phyloP scores from a whole-genome alignment of 768 basidiomycete genomes.

The Gymnopilus junonius region DNA sequence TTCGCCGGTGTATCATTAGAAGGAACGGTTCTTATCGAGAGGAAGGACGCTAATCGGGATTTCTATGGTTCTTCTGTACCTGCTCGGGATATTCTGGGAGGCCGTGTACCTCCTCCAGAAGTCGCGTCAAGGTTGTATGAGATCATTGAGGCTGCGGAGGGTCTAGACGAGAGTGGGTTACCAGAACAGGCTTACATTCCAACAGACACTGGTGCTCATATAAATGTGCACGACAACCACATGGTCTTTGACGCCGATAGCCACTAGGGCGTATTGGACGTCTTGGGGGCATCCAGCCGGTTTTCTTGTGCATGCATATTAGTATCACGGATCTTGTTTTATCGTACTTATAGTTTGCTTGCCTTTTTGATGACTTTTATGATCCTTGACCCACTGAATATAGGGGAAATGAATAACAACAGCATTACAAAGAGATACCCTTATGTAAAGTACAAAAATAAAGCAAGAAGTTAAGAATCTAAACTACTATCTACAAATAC shows the following conservation, averaged over 20 bases:
- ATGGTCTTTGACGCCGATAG: conserved; percentile 83
- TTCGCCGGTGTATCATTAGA: conserved; percentile 95
- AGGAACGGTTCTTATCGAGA: conserved; percentile 92
- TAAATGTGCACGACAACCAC: conserved; percentile 40
- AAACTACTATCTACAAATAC: conserved; percentile 50
- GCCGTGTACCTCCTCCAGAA: conserved; percentile 96
- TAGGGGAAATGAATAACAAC: background rate
- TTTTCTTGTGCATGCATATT: background rate
- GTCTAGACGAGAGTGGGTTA: conserved; percentile 82
- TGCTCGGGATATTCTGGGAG: conserved; percentile 88
- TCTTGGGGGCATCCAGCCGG: background rate
- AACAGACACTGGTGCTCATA: conserved; percentile 59
- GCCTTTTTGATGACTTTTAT: background rate
- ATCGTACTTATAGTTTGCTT: background rate
- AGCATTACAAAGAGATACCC: background rate
- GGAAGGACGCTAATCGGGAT: conserved; percentile 94
- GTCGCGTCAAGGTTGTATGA: conserved; percentile 92
- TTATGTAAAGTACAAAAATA: background rate
- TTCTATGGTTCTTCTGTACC: conserved; percentile 95
- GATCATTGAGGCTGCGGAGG: conserved; percentile 95
- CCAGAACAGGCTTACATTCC: conserved; percentile 86
- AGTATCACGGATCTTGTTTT: background rate
- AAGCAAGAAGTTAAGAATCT: background rate
- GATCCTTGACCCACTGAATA: too few relatives aligned
- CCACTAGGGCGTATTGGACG: background rate